phyloP scores from a whole-genome alignment of 345 rosid species.

The Isatis tinctoria region DNA sequence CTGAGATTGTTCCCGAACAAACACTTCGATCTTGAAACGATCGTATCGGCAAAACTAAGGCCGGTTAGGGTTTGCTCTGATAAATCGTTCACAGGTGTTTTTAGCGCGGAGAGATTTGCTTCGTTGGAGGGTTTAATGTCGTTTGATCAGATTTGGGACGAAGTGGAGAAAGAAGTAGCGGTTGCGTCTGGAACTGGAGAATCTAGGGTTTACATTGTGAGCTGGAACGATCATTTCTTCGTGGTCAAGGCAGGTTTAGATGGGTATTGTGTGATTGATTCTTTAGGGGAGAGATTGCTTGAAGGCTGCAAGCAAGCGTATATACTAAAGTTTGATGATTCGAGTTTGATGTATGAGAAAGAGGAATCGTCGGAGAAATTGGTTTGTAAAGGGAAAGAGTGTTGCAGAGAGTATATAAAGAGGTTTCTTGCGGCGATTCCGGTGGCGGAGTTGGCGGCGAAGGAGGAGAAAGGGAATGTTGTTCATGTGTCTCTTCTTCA shows the following conservation, averaged over 20 bases:
- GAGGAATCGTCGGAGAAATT: conserved; percentile 21
- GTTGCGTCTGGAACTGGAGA: neutral
- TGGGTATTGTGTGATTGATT: conserved; percentile 49
- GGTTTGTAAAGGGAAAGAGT: conserved; percentile 50
- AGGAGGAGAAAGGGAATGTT: conserved; percentile 41
- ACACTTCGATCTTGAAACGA: conserved; percentile 31
- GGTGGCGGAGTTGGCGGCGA: conserved; percentile 46
- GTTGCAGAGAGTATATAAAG: conserved; percentile 60
- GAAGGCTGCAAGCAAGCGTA: conserved; percentile 64
- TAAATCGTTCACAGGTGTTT: conserved; percentile 50
- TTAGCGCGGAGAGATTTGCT: conserved; percentile 47
- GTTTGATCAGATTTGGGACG: conserved; percentile 54
- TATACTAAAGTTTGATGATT: conserved; percentile 53
- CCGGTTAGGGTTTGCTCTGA: conserved; percentile 32
- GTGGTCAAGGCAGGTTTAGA: conserved; percentile 43
- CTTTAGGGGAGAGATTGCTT: conserved; percentile 54
- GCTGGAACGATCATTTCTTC: conserved; percentile 77
- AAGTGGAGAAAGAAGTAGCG: conserved; percentile 28
- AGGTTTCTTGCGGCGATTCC: conserved; percentile 62
- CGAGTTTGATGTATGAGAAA: conserved; percentile 36
- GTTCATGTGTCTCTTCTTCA: conserved; percentile 36
- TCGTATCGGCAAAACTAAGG: conserved; percentile 19
- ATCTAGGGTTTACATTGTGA: conserved; percentile 42
- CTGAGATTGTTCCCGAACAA: conserved; percentile 23
- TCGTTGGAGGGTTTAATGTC: conserved; percentile 38